These are phyloP conservation scores for Hysterangium stoloniferum DNA, from an alignment of 768 basidiomycete genomes.

Conservation along the genomic window DNA sequence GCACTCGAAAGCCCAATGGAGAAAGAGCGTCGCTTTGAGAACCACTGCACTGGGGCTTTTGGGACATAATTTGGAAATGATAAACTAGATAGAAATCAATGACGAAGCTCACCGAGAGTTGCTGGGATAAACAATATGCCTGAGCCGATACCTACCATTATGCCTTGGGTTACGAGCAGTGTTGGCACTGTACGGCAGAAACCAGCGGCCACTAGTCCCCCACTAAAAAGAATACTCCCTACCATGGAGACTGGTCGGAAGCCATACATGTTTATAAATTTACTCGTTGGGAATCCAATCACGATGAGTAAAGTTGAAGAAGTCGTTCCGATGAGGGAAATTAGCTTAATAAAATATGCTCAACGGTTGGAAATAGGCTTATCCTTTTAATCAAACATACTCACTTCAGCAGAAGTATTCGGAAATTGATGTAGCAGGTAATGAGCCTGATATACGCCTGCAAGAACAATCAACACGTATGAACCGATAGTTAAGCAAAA, in stretches of 20 bases:
- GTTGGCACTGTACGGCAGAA: neutral
- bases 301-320: neutral
- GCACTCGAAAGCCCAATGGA: neutral
- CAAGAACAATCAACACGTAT: too few species aligned
- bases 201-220: neutral
- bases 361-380: neutral
- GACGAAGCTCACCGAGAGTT: neutral
- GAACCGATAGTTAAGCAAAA: neutral
- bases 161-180: neutral
- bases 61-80: neutral
- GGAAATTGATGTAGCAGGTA: neutral
- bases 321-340: neutral
- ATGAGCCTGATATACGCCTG: neutral
- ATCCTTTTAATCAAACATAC: neutral
- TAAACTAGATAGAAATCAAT: neutral
- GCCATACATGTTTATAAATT: neutral
- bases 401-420: neutral
- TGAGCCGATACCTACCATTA: neutral
- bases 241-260: neutral
- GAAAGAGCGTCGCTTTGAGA: neutral
- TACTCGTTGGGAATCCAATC: neutral
- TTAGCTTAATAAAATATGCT: neutral
- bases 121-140: slow-evolving; percentile 1
- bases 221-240: neutral
- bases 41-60: neutral